A percentile compares a stretch with the other conserved stretches of the same genome.
phyloP scores from a whole-genome alignment of 768 basidiomycete genomes.

The Lactifluus volemus region DNA sequence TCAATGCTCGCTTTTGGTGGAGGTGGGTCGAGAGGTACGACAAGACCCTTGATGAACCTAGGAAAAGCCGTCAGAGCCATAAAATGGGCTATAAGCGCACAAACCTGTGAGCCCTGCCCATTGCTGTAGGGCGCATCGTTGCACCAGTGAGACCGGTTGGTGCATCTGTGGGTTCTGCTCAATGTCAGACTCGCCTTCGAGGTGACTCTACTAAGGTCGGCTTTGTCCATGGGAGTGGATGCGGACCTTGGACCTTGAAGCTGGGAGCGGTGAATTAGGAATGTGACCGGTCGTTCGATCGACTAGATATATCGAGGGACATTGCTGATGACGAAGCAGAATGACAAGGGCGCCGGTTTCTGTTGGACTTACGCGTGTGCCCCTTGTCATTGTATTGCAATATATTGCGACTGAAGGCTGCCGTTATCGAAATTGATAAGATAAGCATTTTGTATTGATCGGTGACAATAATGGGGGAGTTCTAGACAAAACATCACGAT shows the following conservation, averaged over 20 bases:
- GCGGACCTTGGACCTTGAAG: background rate
- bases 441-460: background rate
- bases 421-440: background rate
- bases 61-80: background rate
- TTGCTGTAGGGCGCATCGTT: background rate
- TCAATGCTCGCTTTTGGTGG: constrained; percentile 46
- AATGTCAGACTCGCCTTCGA: constrained; percentile 1
- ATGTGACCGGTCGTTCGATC: background rate
- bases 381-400: background rate
- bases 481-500: background rate
- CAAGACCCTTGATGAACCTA: constrained; percentile 15
- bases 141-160: background rate
- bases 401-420: background rate
- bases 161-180: background rate
- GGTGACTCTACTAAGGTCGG: background rate
- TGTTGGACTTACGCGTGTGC: background rate
- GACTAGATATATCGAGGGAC: background rate
- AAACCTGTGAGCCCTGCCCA: background rate
- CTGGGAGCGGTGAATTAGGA: background rate
- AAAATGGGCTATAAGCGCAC: background rate
- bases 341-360: background rate
- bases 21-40: constrained; percentile 24
- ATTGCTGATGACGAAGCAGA: background rate
- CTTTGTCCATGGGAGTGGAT: background rate
- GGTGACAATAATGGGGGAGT: background rate